phyloP scores from a whole-genome alignment of 2,329 filamentous ascomycete genomes.

The Huntiella decipiens region DNA sequence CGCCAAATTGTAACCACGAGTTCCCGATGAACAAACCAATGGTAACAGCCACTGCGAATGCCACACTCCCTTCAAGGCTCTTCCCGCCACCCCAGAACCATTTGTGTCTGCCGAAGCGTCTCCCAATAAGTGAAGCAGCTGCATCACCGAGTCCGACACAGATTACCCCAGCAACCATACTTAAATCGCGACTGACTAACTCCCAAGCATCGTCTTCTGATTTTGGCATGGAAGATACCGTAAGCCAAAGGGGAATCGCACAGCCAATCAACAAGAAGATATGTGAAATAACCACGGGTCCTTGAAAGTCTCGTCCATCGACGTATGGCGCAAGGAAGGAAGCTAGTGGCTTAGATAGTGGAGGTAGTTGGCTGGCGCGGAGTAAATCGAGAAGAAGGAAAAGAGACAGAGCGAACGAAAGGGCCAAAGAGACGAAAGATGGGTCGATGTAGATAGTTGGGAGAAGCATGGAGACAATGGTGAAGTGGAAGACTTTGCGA shows the following conservation, averaged over 20 bases:
- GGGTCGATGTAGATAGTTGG: conserved; percentile 78
- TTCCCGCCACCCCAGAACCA: conserved; percentile 97
- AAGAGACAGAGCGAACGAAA: conserved; percentile 60
- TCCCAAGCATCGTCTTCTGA: conserved; percentile 51
- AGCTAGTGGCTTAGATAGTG: conserved; percentile 69
- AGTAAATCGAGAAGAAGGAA: conserved; percentile 82
- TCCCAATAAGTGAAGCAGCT: conserved; percentile 73
- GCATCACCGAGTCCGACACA: conserved; percentile 94
- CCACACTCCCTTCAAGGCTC: conserved; percentile 70
- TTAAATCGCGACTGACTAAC: conserved; percentile 51
- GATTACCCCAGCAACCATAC: conserved; percentile 81
- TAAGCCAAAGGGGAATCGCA: conserved; percentile 84
- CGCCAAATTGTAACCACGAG: conserved; percentile 56
- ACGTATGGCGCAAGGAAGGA: conserved; percentile 83
- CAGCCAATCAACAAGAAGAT: conserved; percentile 92
- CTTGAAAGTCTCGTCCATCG: conserved; percentile 78
- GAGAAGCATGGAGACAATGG: conserved; percentile 92
- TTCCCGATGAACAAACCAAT: conserved; percentile 51
- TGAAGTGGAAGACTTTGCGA: conserved; percentile 93
- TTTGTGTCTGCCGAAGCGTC: conserved; percentile 69
- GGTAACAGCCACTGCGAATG: conserved; percentile 67
- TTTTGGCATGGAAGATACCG: conserved; percentile 49
- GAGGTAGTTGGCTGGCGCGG: conserved; percentile 77
- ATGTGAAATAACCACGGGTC: conserved; percentile 86
- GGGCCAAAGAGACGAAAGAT: conserved; percentile 57